phyloP scores from a whole-genome alignment of 1,139 yeast species.

The Suhomyces wounanorum region DNA sequence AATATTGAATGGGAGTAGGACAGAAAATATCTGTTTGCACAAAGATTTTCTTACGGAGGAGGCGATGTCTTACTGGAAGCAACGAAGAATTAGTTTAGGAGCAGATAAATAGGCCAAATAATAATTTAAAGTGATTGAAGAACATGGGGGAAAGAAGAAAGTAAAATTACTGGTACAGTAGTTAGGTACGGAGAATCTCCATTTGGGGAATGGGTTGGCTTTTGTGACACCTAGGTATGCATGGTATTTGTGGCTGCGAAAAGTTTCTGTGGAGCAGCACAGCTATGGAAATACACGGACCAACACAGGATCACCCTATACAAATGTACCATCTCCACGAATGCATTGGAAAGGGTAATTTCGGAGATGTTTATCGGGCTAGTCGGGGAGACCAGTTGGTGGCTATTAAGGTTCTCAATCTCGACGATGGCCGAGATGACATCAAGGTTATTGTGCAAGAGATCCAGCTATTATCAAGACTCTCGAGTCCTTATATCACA shows the following conservation, averaged over 20 bases:
- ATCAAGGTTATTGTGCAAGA: slow-evolving; percentile 71
- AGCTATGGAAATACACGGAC: not conserved
- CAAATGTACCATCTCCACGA: slow-evolving; percentile 45
- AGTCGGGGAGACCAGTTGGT: slow-evolving; percentile 43
- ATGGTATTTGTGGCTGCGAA: slow-evolving; percentile 13
- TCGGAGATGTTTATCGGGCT: slow-evolving; percentile 84
- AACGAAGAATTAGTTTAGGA: slow-evolving; percentile 36
- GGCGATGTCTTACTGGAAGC: slow-evolving; percentile 57
- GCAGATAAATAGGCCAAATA: not conserved
- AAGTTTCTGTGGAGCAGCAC: slow-evolving; percentile 1
- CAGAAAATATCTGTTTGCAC: slow-evolving; percentile 24
- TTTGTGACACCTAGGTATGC: too few species aligned
- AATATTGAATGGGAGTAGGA: slow-evolving; percentile 62
- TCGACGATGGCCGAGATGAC: slow-evolving; percentile 76
- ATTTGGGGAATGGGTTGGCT: too few species aligned
- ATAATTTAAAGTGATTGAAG: not conserved
- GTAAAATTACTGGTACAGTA: too few species aligned
- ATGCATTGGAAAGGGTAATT: slow-evolving; percentile 81
- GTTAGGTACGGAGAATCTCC: too few species aligned
- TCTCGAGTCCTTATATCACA: slow-evolving; percentile 67
- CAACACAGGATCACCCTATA: slow-evolving; percentile 6
- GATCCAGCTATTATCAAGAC: slow-evolving; percentile 66
- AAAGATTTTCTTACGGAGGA: slow-evolving; percentile 36
- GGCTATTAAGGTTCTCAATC: slow-evolving; percentile 77
- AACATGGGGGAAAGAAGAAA: too few species aligned